Evolutionary conservation across 2,329 filamentous ascomycete genomes (phyloP).

Genomic region (Saccharata proteae): DNA sequence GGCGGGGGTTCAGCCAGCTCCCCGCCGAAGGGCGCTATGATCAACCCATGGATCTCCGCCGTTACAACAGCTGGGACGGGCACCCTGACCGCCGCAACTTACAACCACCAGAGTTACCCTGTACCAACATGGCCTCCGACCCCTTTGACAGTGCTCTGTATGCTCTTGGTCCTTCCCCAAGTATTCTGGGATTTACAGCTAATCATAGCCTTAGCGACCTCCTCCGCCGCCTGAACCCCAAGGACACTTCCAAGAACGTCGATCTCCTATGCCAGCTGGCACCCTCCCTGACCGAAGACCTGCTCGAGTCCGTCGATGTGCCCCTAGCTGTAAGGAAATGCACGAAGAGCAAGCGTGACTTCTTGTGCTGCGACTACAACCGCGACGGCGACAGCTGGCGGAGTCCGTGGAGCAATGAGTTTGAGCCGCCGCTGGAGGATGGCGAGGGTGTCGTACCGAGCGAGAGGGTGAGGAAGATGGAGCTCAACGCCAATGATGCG

Average conservation of each 20-base stretch:
- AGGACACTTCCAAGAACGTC: constrained; percentile 79
- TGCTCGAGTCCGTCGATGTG: constrained; percentile 94
- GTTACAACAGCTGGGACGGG: too few species aligned
- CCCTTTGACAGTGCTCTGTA: constrained; percentile 68
- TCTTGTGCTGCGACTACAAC: constrained; percentile 99
- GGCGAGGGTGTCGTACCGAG: constrained; percentile 78
- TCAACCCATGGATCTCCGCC: too few species aligned
- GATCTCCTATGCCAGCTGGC: constrained; percentile 78
- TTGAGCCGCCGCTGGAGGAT: constrained; percentile 72
- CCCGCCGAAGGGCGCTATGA: too few species aligned
- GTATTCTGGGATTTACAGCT: constrained; percentile 6
- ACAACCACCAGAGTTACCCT: constrained; percentile 1
- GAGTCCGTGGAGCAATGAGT: constrained; percentile 98
- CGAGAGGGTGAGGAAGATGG: constrained; percentile 85
- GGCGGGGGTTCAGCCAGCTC: too few species aligned
- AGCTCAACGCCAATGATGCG: constrained; percentile 85
- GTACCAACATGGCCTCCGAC: constrained; percentile 40
- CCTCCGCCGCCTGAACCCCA: constrained; percentile 92
- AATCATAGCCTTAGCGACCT: constrained; percentile 58
- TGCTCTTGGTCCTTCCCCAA: constrained; percentile 11
- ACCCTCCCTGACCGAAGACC: constrained; percentile 89
- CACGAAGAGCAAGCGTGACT: constrained; percentile 81
- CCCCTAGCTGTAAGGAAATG: constrained; percentile 79
- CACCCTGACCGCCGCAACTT: too few species aligned
- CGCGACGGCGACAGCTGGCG: constrained; percentile 96